Conservation (phyloP, 2,329 filamentous ascomycete species). For the Pseudocercospora pini-densiflorae region DNA sequence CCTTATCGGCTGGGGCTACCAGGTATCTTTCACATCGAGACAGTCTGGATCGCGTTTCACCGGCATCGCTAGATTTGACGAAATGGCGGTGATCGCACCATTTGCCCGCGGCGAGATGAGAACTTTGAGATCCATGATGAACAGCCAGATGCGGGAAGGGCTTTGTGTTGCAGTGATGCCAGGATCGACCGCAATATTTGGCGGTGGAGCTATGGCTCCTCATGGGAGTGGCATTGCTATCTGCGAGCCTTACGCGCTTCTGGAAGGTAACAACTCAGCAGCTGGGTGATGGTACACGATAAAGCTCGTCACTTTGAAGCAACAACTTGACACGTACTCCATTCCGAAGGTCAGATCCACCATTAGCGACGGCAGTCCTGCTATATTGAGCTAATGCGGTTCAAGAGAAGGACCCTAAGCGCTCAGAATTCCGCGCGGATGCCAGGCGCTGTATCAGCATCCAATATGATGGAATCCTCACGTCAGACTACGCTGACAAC, state of each 20-base stretch:
- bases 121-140: conserved; percentile 47
- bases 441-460: too few relatives aligned
- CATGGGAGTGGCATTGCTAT: conserved; percentile 56
- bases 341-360: too few relatives aligned
- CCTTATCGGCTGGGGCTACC: conserved; percentile 53
- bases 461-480: too few relatives aligned
- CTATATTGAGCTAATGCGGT: too few relatives aligned
- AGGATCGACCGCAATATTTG: conserved; percentile 60
- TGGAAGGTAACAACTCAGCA: not conserved
- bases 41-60: conserved; percentile 45
- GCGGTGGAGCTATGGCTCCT: conserved; percentile 60
- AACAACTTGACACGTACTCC: too few relatives aligned
- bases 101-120: conserved; percentile 28
- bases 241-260: conserved; percentile 39
- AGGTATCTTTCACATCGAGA: conserved; percentile 42
- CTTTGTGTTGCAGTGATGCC: conserved; percentile 58
- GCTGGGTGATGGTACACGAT: too few relatives aligned
- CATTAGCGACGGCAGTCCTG: too few relatives aligned
- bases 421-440: too few relatives aligned
- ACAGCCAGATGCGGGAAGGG: conserved; percentile 55
- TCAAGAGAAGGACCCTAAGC: too few relatives aligned
- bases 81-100: conserved; percentile 43
- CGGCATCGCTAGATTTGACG: conserved; percentile 49
- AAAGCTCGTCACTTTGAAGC: too few relatives aligned
- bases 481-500: too few relatives aligned